These are phyloP conservation scores for Lentinula raphanica DNA, from an alignment of 768 basidiomycete species.

Conservation along the genomic window DNA sequence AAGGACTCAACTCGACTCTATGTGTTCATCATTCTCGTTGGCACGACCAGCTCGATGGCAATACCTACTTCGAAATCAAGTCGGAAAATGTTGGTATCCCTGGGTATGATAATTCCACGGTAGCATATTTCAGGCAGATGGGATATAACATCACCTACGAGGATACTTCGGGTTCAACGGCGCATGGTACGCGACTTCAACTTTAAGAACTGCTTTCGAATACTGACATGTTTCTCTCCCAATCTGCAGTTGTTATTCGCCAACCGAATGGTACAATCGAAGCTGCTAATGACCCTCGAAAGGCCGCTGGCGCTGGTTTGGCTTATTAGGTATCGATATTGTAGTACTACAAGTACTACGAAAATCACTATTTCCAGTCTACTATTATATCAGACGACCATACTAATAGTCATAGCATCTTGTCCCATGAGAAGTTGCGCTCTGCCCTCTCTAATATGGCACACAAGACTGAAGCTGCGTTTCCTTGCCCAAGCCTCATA, in stretches of 20 bases:
- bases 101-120: slow-evolving; percentile 13
- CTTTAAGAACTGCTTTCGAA: too few relatives aligned
- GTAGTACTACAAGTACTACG: too few relatives aligned
- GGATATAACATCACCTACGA: slow-evolving; percentile 13
- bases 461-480: too few relatives aligned
- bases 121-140: slow-evolving; percentile 12
- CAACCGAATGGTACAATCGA: slow-evolving; percentile 8
- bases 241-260: slow-evolving; percentile 8
- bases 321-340: background rate
- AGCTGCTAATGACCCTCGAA: slow-evolving; percentile 11
- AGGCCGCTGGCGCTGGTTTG: slow-evolving; percentile 9
- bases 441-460: too few relatives aligned
- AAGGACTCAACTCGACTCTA: slow-evolving; percentile 18
- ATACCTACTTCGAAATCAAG: slow-evolving; percentile 18
- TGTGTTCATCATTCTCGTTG: slow-evolving; percentile 16
- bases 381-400: too few relatives aligned
- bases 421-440: too few relatives aligned
- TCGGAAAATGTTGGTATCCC: slow-evolving; percentile 9
- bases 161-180: slow-evolving; percentile 9
- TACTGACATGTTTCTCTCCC: too few relatives aligned
- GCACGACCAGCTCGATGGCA: slow-evolving; percentile 21
- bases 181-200: slow-evolving; percentile 7
- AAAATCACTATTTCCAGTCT: too few relatives aligned
- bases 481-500: too few relatives aligned
- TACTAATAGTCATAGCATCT: too few relatives aligned